These are phyloP conservation scores for Solanum chilense DNA, from an alignment of 257 asterid genomes.

Conservation along the genomic window DNA sequence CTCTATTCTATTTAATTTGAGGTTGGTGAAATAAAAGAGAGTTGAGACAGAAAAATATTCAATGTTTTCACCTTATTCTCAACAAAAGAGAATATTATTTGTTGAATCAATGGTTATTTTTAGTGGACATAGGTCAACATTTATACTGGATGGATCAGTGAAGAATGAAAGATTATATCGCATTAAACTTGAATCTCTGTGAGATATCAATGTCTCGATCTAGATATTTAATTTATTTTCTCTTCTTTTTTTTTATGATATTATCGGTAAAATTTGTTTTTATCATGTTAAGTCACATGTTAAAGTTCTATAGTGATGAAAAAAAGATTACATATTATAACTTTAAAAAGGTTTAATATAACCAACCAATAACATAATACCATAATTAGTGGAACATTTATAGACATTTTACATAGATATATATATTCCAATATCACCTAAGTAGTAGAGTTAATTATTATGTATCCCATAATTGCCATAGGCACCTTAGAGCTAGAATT, in stretches of 20 bases:
- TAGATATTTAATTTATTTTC: neutral
- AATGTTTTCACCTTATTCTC: neutral
- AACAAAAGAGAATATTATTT: neutral
- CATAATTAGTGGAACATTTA: neutral
- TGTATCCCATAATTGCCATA: neutral
- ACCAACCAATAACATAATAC: neutral
- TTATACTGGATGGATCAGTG: neutral
- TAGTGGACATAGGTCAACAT: neutral
- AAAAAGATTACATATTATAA: neutral
- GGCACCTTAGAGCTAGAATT: neutral
- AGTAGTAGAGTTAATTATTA: neutral
- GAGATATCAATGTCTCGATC: neutral
- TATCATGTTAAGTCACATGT: neutral
- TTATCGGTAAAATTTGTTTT: neutral
- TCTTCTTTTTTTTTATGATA: fast-evolving
- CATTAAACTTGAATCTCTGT: neutral
- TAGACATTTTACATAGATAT: neutral
- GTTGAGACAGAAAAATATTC: neutral
- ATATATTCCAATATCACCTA: neutral
- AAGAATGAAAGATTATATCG: neutral
- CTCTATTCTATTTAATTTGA: neutral
- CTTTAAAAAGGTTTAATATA: no score
- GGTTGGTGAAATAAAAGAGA: neutral
- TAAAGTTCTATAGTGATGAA: neutral
- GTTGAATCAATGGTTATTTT: neutral